A percentile compares a stretch with the other conserved stretches of the same genome.
These are phyloP conservation scores for Verticillium nubilum DNA, from an alignment of 2,329 filamentous ascomycete species.

Conservation along the genomic window DNA sequence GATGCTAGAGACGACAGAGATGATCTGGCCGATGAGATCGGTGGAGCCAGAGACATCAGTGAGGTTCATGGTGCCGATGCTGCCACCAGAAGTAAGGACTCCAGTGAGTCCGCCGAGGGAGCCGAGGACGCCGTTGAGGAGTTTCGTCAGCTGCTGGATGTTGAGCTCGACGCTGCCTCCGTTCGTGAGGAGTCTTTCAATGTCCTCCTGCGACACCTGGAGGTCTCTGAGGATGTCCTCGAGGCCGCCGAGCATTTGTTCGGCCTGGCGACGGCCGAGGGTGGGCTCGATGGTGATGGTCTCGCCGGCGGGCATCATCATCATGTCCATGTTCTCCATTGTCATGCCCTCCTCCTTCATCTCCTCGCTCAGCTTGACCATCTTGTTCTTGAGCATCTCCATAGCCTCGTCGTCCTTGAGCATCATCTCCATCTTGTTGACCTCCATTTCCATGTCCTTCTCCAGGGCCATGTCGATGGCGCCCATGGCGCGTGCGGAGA, in stretches of 20 bases:
- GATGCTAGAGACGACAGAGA: not conserved
- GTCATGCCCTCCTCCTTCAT: constrained; percentile 1
- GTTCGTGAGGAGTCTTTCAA: not conserved
- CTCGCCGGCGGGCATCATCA: not conserved
- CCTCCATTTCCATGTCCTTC: not conserved
- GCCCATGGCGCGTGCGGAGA: not conserved
- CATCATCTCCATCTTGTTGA: not conserved
- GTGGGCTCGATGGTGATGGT: constrained; percentile 3
- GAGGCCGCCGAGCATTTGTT: not conserved
- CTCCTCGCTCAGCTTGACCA: constrained; percentile 1
- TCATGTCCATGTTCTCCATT: not conserved
- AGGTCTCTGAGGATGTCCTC: constrained; percentile 3
- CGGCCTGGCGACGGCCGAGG: not conserved
- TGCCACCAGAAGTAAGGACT: too few relatives aligned
- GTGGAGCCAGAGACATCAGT: not conserved
- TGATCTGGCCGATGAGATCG: not conserved
- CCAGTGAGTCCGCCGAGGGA: too few relatives aligned
- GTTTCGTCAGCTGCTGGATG: not conserved
- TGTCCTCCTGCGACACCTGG: not conserved
- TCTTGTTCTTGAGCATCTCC: not conserved
- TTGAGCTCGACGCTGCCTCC: not conserved
- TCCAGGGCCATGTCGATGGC: not conserved
- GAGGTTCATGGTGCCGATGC: not conserved
- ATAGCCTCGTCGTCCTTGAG: not conserved
- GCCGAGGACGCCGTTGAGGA: constrained; percentile 1